phyloP scores from a whole-genome alignment of 202 grass and related monocot genomes.

The Eragrostis tef region DNA sequence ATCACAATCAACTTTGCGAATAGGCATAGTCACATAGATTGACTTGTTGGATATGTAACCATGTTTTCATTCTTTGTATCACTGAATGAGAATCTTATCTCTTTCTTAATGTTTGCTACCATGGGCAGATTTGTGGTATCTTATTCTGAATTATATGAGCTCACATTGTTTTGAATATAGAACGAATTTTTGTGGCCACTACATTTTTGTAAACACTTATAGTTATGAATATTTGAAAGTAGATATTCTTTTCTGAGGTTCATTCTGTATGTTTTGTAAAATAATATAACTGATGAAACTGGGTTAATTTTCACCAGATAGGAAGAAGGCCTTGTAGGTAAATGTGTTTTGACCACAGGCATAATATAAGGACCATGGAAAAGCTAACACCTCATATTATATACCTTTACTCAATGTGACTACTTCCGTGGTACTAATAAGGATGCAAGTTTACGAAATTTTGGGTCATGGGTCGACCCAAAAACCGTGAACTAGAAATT shows the following conservation, averaged over 20 bases:
- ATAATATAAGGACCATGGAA: constrained; percentile 12
- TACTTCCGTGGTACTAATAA: not conserved
- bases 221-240: constrained; percentile 29
- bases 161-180: constrained; percentile 15
- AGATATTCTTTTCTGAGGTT: constrained; percentile 8
- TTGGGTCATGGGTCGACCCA: too few species aligned
- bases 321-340: not conserved
- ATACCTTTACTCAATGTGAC: not conserved
- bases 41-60: constrained; percentile 58
- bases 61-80: constrained; percentile 46
- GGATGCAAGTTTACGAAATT: too few species aligned
- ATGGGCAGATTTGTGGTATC: too few species aligned
- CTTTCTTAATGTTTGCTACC: constrained; percentile 42
- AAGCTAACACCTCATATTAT: not conserved
- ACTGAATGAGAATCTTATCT: constrained; percentile 29
- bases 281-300: not conserved
- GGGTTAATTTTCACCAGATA: constrained; percentile 33
- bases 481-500: too few species aligned
- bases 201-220: not conserved
- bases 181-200: not conserved
- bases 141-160: too few species aligned
- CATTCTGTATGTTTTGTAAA: not conserved
- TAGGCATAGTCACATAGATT: constrained; percentile 50
- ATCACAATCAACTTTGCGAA: constrained; percentile 43
- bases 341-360: constrained; percentile 21